phyloP scores from a whole-genome alignment of 495 filamentous ascomycete genomes.

The Neurospora sp. region DNA sequence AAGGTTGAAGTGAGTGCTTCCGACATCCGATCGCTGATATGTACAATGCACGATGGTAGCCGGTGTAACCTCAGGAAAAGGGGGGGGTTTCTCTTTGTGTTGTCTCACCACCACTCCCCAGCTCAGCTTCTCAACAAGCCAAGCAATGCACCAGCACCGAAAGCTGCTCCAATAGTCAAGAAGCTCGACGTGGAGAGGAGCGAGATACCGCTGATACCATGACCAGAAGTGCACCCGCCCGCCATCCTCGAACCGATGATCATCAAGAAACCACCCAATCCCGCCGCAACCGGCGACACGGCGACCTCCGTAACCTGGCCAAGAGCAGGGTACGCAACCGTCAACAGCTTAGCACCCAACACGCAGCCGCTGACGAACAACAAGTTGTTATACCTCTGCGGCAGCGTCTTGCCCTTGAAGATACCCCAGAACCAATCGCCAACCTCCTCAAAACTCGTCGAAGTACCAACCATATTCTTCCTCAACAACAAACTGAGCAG shows the following conservation, averaged over 20 bases:
- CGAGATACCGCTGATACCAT: slow-evolving; percentile 48
- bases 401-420: slow-evolving; percentile 11
- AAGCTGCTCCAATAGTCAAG: slow-evolving; percentile 39
- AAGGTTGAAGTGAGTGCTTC: too few species aligned
- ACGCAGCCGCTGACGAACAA: slow-evolving; percentile 36
- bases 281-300: slow-evolving; percentile 22
- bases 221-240: slow-evolving; percentile 50
- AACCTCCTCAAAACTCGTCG: slow-evolving; percentile 40
- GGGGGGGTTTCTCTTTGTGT: background rate
- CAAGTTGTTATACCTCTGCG: slow-evolving; percentile 23
- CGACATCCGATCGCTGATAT: background rate
- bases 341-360: slow-evolving; percentile 28
- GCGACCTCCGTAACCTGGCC: slow-evolving; percentile 9
- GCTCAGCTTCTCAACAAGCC: slow-evolving; percentile 12
- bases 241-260: slow-evolving; percentile 43
- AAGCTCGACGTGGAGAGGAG: slow-evolving; percentile 41
- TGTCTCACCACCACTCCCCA: background rate
- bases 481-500: slow-evolving; percentile 32
- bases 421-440: slow-evolving; percentile 36
- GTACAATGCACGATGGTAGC: background rate
- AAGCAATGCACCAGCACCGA: slow-evolving; percentile 32
- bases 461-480: slow-evolving; percentile 38
- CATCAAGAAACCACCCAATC: slow-evolving; percentile 41
- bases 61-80: background rate
- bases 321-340: slow-evolving; percentile 17